Base-by-base conservation (phyloP, 2,329 filamentous ascomycete species). In the Colletotrichum simmondsii region DNA sequence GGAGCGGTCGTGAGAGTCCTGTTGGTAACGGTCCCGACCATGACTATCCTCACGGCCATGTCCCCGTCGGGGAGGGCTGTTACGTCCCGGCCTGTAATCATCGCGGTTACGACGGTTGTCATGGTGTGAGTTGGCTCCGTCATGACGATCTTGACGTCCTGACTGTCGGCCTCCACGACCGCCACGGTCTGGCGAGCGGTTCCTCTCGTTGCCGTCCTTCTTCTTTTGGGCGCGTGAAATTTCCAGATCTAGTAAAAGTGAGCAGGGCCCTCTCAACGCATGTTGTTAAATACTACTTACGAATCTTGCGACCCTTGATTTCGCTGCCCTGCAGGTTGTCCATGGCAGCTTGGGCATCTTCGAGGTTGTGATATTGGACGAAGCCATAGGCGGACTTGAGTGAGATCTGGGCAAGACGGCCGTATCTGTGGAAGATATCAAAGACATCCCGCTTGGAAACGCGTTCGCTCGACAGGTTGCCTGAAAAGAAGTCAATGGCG, bases 381-480 rank as follows among this genome's bases (percentile, higher is more conserved):
- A 98, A 99, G 1, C 97, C 97, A 82, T 98, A 98, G 1, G 95
- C 95, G 76, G 97, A 95, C 82, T 98, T 98, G 77, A 98, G 94
- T 1, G 95, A 97, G 73, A 98, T 97, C 81, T 99, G 97, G 2
- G 95, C 96, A 59, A 99, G 87, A 74, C 92, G 92, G 66, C 97
- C 97, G 80, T 95, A 95, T 70, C 88, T 89, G 79, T 95, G 92
- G 80, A 99, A 98, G 22, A 96, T 88, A 79, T 97, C 93, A 83
- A 98, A 98, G 10, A 98, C 91, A 82, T 98, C 95, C 76, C 93
- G 91, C 83, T 98, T 98, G 7, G 94, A 97, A 16, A 98, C 95
- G 79, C 95, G 92, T 81, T 98, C 96, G 65, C 94, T 96, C 2
- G 95, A 95, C 12, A 99, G 88, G 80, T 98, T 99, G 67, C 95